A percentile compares a stretch with the other conserved stretches of the same genome.
phyloP scores from a whole-genome alignment of 495 filamentous ascomycete species.

The Arthonia radiata region DNA sequence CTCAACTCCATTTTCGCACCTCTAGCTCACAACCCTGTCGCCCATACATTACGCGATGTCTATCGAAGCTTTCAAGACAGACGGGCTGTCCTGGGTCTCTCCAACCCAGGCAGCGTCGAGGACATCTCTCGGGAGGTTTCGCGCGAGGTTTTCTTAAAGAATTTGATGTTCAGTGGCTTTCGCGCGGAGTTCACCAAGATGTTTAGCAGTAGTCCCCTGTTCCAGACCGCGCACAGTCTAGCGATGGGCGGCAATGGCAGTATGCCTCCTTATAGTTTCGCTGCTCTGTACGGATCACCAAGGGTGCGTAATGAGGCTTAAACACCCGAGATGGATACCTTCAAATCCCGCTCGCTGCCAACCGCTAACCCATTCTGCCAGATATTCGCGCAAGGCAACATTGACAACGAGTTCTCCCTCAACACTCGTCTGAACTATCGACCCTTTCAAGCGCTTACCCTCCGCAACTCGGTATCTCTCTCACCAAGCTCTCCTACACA shows the following conservation, averaged over 20 bases:
- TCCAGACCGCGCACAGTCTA: conserved; percentile 93
- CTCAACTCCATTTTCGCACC: too few relatives aligned
- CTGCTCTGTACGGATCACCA: conserved; percentile 71
- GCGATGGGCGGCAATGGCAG: conserved; percentile 66
- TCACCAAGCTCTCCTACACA: conserved; percentile 38
- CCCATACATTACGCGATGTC: conserved; percentile 43
- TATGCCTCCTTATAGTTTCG: conserved; percentile 85
- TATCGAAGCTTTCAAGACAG: conserved; percentile 64
- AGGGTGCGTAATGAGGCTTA: conserved; percentile 64
- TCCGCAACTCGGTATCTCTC: conserved; percentile 68
- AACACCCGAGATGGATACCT: too few relatives aligned
- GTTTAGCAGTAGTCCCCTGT: conserved; percentile 75
- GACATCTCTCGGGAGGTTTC: conserved; percentile 78
- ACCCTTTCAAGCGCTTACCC: conserved; percentile 48
- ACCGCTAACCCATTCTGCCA: conserved; percentile 13
- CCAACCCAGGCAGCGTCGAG: conserved; percentile 82
- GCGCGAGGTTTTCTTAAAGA: conserved; percentile 81
- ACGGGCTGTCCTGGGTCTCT: conserved; percentile 63
- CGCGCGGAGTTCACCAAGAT: conserved; percentile 89
- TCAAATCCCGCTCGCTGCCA: conserved; percentile 3
- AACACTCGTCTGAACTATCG: conserved; percentile 73
- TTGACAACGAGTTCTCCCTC: conserved; percentile 72
- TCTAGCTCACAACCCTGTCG: conserved; percentile 46
- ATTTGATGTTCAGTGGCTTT: conserved; percentile 85
- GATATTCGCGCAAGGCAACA: conserved; percentile 85